A percentile compares a stretch with the other conserved stretches of the same genome.
phyloP scores from a whole-genome alignment of 2,329 filamentous ascomycete species.

The Fusarium tupiense region DNA sequence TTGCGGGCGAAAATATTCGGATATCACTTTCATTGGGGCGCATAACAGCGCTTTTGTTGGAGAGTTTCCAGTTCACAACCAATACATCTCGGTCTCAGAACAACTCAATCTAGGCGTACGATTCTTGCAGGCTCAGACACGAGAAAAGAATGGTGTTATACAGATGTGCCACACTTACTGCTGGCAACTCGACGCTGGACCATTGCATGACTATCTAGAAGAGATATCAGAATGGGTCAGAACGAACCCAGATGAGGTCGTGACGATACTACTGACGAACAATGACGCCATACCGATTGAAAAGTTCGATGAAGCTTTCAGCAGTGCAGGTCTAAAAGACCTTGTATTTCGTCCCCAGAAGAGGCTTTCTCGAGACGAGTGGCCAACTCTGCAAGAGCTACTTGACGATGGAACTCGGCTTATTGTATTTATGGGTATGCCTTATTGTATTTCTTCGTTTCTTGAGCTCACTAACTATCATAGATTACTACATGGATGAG shows the following conservation, averaged over 20 bases:
- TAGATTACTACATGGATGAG: constrained; percentile 67
- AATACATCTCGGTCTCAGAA: constrained; percentile 65
- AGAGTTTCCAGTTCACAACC: constrained; percentile 63
- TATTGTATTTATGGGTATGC: constrained; percentile 74
- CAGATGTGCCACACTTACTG: constrained; percentile 74
- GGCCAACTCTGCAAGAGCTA: constrained; percentile 77
- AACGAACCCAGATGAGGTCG: constrained; percentile 66
- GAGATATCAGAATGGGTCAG: constrained; percentile 70
- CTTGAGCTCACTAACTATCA: constrained; percentile 19
- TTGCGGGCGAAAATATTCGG: constrained; percentile 66
- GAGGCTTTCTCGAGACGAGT: constrained; percentile 55
- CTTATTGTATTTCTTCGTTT: neutral
- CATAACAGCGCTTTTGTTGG: constrained; percentile 75
- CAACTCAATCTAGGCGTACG: constrained; percentile 72
- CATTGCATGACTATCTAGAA: constrained; percentile 63
- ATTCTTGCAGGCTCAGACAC: constrained; percentile 72
- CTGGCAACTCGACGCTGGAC: constrained; percentile 66
- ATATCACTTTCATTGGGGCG: constrained; percentile 69
- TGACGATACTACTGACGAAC: constrained; percentile 72
- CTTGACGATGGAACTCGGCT: constrained; percentile 71
- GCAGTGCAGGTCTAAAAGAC: constrained; percentile 62
- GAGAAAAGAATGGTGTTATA: constrained; percentile 60
- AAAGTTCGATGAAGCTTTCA: constrained; percentile 65
- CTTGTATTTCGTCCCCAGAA: constrained; percentile 65
- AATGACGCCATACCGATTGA: constrained; percentile 65